phyloP scores from a whole-genome alignment of 106 monocot species.

The Hemerocallis citrina region DNA sequence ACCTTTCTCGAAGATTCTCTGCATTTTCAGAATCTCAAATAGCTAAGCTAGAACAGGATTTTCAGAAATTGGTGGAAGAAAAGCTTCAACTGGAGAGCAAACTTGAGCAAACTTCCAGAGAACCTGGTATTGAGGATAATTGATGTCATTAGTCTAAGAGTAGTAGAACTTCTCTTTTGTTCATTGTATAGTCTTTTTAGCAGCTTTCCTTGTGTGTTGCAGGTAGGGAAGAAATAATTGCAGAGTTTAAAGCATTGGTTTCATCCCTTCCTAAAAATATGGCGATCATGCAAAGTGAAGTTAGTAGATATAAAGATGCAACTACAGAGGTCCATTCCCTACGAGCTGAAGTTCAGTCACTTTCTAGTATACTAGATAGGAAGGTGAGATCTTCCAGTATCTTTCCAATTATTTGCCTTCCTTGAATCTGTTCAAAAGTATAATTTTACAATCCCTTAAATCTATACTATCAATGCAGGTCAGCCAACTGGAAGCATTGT shows the following conservation, averaged over 20 bases:
- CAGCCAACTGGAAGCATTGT: conserved; percentile 43
- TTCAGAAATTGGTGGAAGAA: conserved; percentile 49
- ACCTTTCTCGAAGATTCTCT: conserved; percentile 37
- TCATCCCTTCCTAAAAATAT: conserved; percentile 76
- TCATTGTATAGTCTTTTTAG: background rate
- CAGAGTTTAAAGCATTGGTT: conserved; percentile 69
- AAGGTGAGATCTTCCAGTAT: conserved; percentile 39
- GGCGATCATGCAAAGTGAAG: conserved; percentile 62
- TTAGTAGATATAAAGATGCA: conserved; percentile 57
- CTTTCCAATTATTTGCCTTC: background rate
- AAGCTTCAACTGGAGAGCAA: conserved; percentile 37
- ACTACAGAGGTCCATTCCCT: conserved; percentile 63
- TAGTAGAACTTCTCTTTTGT: background rate
- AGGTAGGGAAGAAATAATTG: conserved; percentile 81
- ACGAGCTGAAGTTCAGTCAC: conserved; percentile 73
- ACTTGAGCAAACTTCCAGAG: conserved; percentile 68
- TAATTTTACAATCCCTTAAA: background rate
- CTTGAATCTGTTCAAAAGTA: background rate
- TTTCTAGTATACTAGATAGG: conserved; percentile 49
- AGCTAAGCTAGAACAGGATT: conserved; percentile 43
- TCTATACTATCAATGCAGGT: conserved; percentile 27
- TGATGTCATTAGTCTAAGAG: background rate
- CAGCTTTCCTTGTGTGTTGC: conserved; percentile 11
- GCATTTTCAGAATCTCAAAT: conserved; percentile 47
- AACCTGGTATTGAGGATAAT: conserved; percentile 50